A percentile compares a stretch with the other conserved stretches of the same genome.
Evolutionary conservation across 306 rosid species (phyloP).

Genomic region (Neltuma alba): DNA sequence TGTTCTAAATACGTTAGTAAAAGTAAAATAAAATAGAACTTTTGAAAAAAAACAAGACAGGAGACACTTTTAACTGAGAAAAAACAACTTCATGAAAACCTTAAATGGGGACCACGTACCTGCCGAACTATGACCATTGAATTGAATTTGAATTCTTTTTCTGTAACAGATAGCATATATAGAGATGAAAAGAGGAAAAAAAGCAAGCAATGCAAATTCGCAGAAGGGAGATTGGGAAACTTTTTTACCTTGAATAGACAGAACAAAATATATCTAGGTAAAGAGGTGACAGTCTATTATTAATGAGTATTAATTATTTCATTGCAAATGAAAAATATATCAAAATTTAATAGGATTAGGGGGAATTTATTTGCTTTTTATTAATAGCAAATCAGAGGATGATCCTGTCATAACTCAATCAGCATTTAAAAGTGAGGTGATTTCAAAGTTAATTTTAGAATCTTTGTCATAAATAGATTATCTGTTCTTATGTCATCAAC

Average conservation of each 20-base stretch:
- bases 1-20: conserved; percentile 32
- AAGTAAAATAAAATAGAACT: not conserved
- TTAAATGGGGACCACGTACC: conserved; percentile 28
- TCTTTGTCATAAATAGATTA: conserved; percentile 26
- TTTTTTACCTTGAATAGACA: conserved; percentile 19
- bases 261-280: conserved; percentile 19
- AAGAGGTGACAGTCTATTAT: not conserved
- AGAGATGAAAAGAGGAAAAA: conserved; percentile 33
- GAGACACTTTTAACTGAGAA: not conserved
- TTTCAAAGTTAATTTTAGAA: conserved; percentile 31
- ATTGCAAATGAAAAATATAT: conserved; percentile 26
- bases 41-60: not conserved
- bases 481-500: not conserved
- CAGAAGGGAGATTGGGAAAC: conserved; percentile 7
- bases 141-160: conserved; percentile 22
- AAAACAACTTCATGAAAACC: not conserved
- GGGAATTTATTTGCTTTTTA: not conserved
- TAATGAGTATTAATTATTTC: conserved; percentile 22
- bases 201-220: not conserved
- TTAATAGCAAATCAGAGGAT: conserved; percentile 25
- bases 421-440: conserved; percentile 30
- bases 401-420: conserved; percentile 15
- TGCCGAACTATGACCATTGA: conserved; percentile 46
- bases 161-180: conserved; percentile 3
- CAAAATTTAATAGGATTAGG: conserved; percentile 28